Evolutionary conservation across 1,284 basidiomycete species (phyloP).

Genomic region (Kwoniella shivajii): DNA sequence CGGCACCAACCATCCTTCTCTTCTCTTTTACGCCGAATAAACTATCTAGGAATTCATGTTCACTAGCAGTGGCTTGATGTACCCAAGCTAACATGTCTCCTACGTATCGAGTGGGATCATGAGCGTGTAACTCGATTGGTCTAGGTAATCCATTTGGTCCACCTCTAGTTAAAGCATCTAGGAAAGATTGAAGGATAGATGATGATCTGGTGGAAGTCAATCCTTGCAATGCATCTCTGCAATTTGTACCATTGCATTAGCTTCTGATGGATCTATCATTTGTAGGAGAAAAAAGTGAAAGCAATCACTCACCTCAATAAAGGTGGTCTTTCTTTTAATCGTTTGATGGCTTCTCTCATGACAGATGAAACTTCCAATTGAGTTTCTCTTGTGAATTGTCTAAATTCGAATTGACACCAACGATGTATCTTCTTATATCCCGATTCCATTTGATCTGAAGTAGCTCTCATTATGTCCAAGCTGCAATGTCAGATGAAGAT

Average conservation of each 20-base stretch:
- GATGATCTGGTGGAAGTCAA: slow-evolving; percentile 81
- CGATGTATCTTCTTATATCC: slow-evolving; percentile 86
- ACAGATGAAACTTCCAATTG: slow-evolving; percentile 74
- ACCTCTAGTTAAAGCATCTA: slow-evolving; percentile 84
- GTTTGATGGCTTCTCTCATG: slow-evolving; percentile 72
- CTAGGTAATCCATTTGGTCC: slow-evolving; percentile 84
- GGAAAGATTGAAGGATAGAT: slow-evolving; percentile 76
- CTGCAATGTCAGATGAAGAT: slow-evolving; percentile 53
- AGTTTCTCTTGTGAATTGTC: slow-evolving; percentile 73
- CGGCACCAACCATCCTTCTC: slow-evolving; percentile 67
- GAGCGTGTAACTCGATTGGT: slow-evolving; percentile 95
- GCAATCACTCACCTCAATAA: slow-evolving; percentile 67
- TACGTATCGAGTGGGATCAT: slow-evolving; percentile 92
- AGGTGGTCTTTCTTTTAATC: slow-evolving; percentile 74
- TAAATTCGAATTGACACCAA: slow-evolving; percentile 84
- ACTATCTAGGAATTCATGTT: slow-evolving; percentile 86
- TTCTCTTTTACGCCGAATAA: slow-evolving; percentile 72
- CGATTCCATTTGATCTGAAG: slow-evolving; percentile 78
- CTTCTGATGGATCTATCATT: neutral
- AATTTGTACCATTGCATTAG: neutral
- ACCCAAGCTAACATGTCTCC: slow-evolving; percentile 99
- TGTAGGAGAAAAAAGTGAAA: neutral
- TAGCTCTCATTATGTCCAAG: slow-evolving; percentile 83
- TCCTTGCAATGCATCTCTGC: slow-evolving; percentile 72
- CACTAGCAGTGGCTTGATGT: slow-evolving; percentile 91